Conservation (phyloP, 2,329 filamentous ascomycete species). For the Podosphaera leucotricha region DNA sequence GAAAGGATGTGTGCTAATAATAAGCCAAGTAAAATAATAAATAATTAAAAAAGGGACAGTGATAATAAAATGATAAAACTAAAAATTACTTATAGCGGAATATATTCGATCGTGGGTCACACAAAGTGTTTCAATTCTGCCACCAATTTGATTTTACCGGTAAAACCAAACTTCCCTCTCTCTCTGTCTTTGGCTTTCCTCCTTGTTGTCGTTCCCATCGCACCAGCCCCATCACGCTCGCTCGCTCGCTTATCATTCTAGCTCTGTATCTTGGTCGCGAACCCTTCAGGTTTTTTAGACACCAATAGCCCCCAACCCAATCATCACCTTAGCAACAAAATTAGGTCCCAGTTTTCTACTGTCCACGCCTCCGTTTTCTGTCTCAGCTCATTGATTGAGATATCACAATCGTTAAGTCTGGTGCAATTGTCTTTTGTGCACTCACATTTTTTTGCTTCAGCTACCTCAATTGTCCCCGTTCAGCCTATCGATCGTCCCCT, state of each 20-base stretch:
- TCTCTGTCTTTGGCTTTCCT: not conserved
- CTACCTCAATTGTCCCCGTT: not conserved
- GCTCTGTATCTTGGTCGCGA: not conserved
- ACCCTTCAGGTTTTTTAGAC: not conserved
- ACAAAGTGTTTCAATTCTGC: not conserved
- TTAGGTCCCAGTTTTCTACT: not conserved
- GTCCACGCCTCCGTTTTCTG: not conserved
- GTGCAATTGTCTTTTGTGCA: not conserved
- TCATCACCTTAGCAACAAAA: slow-evolving; percentile 1
- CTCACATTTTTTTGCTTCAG: not conserved
- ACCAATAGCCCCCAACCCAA: not conserved
- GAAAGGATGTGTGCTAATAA: too few relatives aligned
- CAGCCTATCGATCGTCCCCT: not conserved
- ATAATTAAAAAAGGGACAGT: not conserved
- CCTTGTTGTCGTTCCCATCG: not conserved
- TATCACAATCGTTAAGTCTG: not conserved
- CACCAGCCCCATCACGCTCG: not conserved
- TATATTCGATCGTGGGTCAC: not conserved
- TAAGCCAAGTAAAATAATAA: not conserved
- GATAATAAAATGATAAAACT: not conserved
- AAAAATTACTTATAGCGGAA: not conserved
- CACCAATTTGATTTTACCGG: not conserved
- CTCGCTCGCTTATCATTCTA: not conserved
- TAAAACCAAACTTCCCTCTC: not conserved
- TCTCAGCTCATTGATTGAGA: not conserved